Percentiles rank a stretch among this genome's conserved stretches.
Evolutionary conservation across 768 basidiomycete species (phyloP).

Genomic region (Auricularia auricula-judae): DNA sequence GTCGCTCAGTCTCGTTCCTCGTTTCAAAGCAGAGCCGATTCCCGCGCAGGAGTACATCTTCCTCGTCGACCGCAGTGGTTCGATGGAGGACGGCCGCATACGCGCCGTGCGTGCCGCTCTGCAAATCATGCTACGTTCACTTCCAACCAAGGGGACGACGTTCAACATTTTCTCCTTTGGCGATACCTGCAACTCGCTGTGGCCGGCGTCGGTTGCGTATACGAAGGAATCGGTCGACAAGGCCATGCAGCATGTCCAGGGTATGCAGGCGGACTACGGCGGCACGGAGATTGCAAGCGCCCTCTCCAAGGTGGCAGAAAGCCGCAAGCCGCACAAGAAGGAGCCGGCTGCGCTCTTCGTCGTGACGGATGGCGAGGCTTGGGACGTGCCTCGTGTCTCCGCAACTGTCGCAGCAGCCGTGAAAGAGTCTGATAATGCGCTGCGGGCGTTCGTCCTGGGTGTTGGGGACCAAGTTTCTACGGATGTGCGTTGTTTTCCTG

Average conservation of each 20-base stretch:
- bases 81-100: constrained; percentile 27
- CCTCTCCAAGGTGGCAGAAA: constrained; percentile 25
- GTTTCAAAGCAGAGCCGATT: constrained; percentile 31
- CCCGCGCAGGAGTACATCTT: constrained; percentile 47
- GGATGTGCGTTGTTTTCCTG: not conserved
- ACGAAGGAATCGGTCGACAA: constrained; percentile 7
- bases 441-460: constrained; percentile 48
- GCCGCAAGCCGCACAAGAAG: constrained; percentile 18
- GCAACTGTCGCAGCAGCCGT: not conserved
- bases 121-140: constrained; percentile 29
- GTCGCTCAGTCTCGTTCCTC: constrained; percentile 38
- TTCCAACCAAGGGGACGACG: constrained; percentile 23
- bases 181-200: constrained; percentile 17
- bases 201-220: constrained; percentile 20
- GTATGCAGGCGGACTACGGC: constrained; percentile 32
- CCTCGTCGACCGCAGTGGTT: constrained; percentile 48
- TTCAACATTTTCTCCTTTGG: constrained; percentile 57
- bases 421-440: not conserved
- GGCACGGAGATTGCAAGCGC: constrained; percentile 43
- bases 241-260: constrained; percentile 22
- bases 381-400: constrained; percentile 6
- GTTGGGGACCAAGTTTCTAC: constrained; percentile 42
- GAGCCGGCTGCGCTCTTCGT: constrained; percentile 40
- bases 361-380: constrained; percentile 44
- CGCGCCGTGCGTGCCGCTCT: constrained; percentile 21